Evolutionary conservation across 306 rosid species (phyloP), one percentile per base, ranked within the genome.

Genomic region (Malus orientalis): DNA sequence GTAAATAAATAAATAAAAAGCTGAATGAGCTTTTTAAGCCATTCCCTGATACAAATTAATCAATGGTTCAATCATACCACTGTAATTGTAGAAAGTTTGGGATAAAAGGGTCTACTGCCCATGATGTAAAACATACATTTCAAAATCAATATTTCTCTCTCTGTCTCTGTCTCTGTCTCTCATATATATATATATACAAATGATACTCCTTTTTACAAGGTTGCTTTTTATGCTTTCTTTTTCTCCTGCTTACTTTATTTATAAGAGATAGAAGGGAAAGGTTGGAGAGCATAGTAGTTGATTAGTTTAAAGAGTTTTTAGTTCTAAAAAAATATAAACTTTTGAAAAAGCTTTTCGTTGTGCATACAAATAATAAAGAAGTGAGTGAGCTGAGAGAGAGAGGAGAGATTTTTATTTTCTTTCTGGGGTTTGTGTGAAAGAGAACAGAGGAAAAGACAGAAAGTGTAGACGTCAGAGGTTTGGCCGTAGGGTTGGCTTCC

Each of bases 371-470:
- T 78, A 79, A 74, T 33, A 59, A 71, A 79, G 60, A 75, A 81
- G 70, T 76, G 64, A 76, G 69, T 59, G 67, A 32, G 25, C 1
- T 3, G 22, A 32, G 44, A 45, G 42, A 30, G 14, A 55, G 68
- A 74, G 74, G 66, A 49, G 18, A 49, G 8, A 49, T 15, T 49
- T 49, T 49, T 49, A 49, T 15, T 49, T 15, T 71, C 69, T 68
- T 54, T 73, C 67, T 77, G 76, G 85, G 77, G 78, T 62, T 27
- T 25, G 33, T 82, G 84, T 62, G 83, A 90, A 80, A 77, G 86
- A 84, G 66, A 84, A 85, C 87, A 84, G 82, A 90, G 84, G 91
- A 90, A 90, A 91, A 90, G 97, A 94, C 97, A 91, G 97, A 91
- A 91, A 93, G 97, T 60, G 85, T 83, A 75, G 45, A 88, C 98